Base-by-base conservation (phyloP, 768 basidiomycete species). In the Lentinula lateritia region DNA sequence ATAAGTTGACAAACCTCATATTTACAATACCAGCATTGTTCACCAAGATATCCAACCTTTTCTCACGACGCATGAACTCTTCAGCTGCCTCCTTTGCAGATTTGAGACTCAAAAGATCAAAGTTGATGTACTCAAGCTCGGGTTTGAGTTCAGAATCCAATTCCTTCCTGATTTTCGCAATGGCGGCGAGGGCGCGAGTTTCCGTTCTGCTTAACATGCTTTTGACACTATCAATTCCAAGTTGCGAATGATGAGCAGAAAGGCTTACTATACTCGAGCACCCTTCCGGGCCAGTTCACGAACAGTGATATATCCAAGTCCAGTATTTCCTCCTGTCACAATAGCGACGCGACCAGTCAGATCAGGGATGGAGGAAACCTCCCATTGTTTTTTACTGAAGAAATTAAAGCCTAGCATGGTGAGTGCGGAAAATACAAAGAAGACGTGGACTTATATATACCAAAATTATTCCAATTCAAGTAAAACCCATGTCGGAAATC, bases 1-100 rank as follows among this genome's bases (percentile, higher is more conserved):
- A 32, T 39, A 15, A 6, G 46, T 41, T 8, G 8, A 35, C 36
- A 41, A 28, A 43, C 43, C 3, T 16, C 16, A 12, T 18, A 61
- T 52, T 43, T 56, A 64, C 60, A 56, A 64, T 50, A 9, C 63
- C 63, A 15, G 63, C 63, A 57, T 64, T 64, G 36, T 61, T 61
- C 10, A 64, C 54, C n/a, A 64, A 43, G 28, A 64, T 61, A 55
- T 64, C 63, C 20, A 64, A 58, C 36, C 63, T 60, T 20, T 5
- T 39, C 38, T 64, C 63, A 5, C 28, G 42, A 23, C 45, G 32
- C 23, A 64, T 32, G 23, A 64, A 61, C 48, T 61, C 43, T 46
- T 64, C 53, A n/a, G 63, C 63, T 9, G 63, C 63, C 45, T 36
- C 13, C 35, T 61, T 64, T 7, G 42, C 60, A 52, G 60, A 35